Evolutionary conservation across 495 filamentous ascomycete genomes (phyloP).

Genomic region (Talaromyces adpressus): DNA sequence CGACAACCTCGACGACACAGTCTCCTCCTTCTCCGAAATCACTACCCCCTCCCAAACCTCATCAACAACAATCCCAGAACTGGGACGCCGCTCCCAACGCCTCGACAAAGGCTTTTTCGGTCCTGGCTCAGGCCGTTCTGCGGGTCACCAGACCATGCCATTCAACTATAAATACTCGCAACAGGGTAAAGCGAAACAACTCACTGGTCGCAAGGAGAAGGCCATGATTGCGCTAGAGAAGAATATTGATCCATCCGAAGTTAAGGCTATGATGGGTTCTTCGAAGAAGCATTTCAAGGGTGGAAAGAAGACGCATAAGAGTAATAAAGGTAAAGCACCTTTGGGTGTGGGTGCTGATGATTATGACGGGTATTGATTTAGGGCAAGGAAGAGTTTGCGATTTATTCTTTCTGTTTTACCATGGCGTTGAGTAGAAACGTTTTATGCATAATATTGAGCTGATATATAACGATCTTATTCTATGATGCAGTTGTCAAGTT

Average conservation of each 20-base stretch:
- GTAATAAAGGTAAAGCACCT: conserved; percentile 48
- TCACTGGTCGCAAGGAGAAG: conserved; percentile 78
- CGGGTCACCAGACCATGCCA: conserved; percentile 63
- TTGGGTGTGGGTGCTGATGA: conserved; percentile 33
- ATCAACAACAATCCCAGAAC: conserved; percentile 17
- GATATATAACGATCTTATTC: background rate
- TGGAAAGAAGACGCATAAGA: conserved; percentile 59
- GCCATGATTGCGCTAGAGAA: conserved; percentile 80
- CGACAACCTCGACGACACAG: conserved; percentile 29
- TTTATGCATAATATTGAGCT: background rate
- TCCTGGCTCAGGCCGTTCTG: conserved; percentile 48
- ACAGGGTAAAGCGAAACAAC: conserved; percentile 60
- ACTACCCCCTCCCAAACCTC: conserved; percentile 2
- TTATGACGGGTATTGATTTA: conserved; percentile 14
- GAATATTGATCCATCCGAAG: conserved; percentile 74
- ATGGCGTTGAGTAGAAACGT: background rate
- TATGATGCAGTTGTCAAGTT: background rate
- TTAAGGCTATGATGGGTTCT: conserved; percentile 45
- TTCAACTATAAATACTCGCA: conserved; percentile 84
- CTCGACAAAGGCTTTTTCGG: conserved; percentile 88
- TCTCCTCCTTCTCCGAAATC: conserved; percentile 6
- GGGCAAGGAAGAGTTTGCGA: background rate
- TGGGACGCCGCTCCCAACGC: conserved; percentile 62
- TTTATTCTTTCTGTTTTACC: background rate
- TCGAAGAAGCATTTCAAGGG: conserved; percentile 96